A percentile compares a stretch with the other conserved stretches of the same genome.
phyloP scores from a whole-genome alignment of 306 rosid species.

The Cotoneaster glaucophyllus region DNA sequence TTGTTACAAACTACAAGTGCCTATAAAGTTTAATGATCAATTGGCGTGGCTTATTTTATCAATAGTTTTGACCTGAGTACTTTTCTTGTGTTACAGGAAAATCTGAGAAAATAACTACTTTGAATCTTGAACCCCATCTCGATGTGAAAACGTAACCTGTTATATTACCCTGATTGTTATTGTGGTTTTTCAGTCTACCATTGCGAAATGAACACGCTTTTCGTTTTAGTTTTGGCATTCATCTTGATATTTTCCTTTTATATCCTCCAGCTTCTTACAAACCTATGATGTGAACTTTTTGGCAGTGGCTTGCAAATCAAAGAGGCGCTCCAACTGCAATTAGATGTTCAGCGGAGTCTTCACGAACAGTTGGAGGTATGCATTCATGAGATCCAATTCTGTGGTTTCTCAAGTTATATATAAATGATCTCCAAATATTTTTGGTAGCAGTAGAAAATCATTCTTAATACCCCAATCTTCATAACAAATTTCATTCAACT shows the following conservation, averaged over 20 bases:
- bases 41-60: not conserved
- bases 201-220: not conserved
- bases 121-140: conserved; percentile 36
- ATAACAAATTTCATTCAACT: not conserved
- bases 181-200: not conserved
- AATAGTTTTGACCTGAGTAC: conserved; percentile 1
- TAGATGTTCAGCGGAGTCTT: conserved; percentile 84
- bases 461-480: not conserved
- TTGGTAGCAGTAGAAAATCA: not conserved
- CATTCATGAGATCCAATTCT: not conserved
- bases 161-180: not conserved
- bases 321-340: conserved; percentile 85
- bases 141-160: conserved; percentile 54
- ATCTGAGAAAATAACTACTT: conserved; percentile 42
- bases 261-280: not conserved
- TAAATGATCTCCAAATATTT: not conserved
- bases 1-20: not conserved
- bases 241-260: not conserved
- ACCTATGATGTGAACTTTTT: not conserved
- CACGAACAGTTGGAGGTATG: conserved; percentile 90
- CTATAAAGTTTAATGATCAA: not conserved
- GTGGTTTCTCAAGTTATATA: no score
- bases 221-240: not conserved
- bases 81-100: conserved; percentile 50
- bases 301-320: conserved; percentile 68